A percentile compares a stretch with the other conserved stretches of the same genome.
phyloP scores from a whole-genome alignment of 176 grass and related monocot species.

The Avena insularis region DNA sequence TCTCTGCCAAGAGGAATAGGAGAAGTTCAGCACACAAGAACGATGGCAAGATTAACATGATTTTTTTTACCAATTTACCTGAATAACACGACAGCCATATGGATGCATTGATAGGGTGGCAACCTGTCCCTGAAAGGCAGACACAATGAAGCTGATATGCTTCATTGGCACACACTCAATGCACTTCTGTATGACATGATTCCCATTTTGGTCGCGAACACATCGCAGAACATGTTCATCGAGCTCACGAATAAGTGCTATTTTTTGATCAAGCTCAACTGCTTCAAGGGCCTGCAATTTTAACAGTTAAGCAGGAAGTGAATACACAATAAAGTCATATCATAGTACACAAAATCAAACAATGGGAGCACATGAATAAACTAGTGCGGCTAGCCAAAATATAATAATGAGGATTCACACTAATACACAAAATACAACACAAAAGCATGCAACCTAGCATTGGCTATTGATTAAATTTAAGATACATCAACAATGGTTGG shows the following conservation, averaged over 20 bases:
- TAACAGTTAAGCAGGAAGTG: conserved; percentile 23
- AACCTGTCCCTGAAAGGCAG: conserved; percentile 82
- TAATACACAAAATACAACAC: conserved; percentile 10
- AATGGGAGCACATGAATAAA: conserved; percentile 1
- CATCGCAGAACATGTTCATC: conserved; percentile 88
- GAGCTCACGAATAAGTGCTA: conserved; percentile 76
- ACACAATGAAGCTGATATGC: conserved; percentile 86
- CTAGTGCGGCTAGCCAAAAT: background rate
- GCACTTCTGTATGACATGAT: conserved; percentile 98
- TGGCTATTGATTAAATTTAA: background rate
- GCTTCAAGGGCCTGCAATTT: conserved; percentile 84
- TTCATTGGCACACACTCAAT: conserved; percentile 84
- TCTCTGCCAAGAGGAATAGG: conserved; percentile 57
- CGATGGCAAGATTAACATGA: background rate
- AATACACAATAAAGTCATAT: conserved; percentile 12
- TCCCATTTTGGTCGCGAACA: conserved; percentile 93
- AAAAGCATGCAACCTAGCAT: conserved; percentile 1
- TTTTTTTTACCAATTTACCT: conserved; percentile 55
- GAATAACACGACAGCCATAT: conserved; percentile 97
- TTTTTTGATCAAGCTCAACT: conserved; percentile 89
- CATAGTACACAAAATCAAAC: conserved; percentile 38
- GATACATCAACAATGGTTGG: background rate
- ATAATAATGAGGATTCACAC: background rate
- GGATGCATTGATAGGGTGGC: conserved; percentile 82
- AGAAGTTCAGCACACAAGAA: conserved; percentile 17